phyloP scores from a whole-genome alignment of 163 green algal species.

The Chlamydomonas reinhardtii region DNA sequence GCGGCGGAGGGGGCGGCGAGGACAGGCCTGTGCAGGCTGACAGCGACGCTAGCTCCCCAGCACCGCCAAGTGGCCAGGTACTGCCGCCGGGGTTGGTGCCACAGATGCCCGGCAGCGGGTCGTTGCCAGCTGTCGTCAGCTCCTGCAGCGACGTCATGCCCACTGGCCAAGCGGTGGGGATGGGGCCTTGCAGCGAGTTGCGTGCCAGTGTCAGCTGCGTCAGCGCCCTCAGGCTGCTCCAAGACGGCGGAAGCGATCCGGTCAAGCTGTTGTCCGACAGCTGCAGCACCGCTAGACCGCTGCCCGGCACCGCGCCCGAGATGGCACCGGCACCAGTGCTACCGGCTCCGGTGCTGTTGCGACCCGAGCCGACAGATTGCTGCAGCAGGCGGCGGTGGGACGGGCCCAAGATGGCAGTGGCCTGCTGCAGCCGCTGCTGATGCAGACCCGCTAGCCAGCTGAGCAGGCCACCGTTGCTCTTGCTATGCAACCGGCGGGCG shows the following conservation, averaged over 20 bases:
- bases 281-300: neutral
- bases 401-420: too few relatives aligned
- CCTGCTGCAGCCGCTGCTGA: too few relatives aligned
- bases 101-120: neutral
- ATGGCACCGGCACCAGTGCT: neutral
- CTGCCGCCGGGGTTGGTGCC: conserved; percentile 17
- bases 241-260: neutral
- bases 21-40: neutral
- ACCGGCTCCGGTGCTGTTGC: neutral
- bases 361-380: neutral
- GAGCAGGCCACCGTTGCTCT: too few relatives aligned
- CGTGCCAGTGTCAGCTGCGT: neutral
- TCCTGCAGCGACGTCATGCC: neutral
- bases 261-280: conserved; percentile 10
- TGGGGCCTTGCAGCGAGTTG: conserved; percentile 19
- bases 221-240: neutral
- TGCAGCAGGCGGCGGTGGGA: too few relatives aligned
- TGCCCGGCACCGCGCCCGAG: neutral
- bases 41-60: neutral
- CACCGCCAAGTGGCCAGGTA: neutral
- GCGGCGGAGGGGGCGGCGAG: neutral
- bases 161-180: neutral
- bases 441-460: too few relatives aligned
- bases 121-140: neutral
- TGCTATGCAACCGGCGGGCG: too few relatives aligned